These are phyloP conservation scores for Jaltomata sinuosa DNA, from an alignment of 257 asterid species.

Conservation along the genomic window DNA sequence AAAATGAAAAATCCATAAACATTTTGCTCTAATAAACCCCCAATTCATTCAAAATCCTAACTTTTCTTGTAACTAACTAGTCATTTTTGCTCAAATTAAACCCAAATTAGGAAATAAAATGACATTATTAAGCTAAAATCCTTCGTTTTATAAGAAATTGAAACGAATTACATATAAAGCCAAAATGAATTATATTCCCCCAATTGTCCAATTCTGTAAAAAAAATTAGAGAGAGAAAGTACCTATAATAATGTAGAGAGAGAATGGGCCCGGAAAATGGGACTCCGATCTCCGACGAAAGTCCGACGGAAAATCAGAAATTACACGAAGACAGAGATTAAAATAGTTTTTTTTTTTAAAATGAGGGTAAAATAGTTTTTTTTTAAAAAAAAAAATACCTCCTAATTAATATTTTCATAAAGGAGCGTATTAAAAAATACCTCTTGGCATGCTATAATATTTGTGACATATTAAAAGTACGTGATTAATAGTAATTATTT, in stretches of 20 bases:
- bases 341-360: too few species aligned
- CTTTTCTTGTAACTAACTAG: neutral
- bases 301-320: neutral
- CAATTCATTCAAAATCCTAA: neutral
- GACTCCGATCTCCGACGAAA: neutral
- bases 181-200: neutral
- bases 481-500: too few species aligned
- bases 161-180: neutral
- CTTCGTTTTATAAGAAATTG: neutral
- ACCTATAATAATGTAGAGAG: neutral
- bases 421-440: too few species aligned
- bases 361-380: too few species aligned
- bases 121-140: neutral
- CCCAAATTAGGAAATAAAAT: neutral
- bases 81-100: neutral
- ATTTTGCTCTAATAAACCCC: neutral
- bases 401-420: too few species aligned
- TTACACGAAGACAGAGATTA: neutral
- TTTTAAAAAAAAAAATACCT: too few species aligned
- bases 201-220: too few species aligned
- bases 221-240: neutral
- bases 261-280: neutral
- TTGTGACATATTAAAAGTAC: too few species aligned
- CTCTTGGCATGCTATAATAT: too few species aligned
- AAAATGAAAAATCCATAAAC: neutral